Conservation (phyloP, 257 asterid species). For the Fraxinus pennsylvanica region DNA sequence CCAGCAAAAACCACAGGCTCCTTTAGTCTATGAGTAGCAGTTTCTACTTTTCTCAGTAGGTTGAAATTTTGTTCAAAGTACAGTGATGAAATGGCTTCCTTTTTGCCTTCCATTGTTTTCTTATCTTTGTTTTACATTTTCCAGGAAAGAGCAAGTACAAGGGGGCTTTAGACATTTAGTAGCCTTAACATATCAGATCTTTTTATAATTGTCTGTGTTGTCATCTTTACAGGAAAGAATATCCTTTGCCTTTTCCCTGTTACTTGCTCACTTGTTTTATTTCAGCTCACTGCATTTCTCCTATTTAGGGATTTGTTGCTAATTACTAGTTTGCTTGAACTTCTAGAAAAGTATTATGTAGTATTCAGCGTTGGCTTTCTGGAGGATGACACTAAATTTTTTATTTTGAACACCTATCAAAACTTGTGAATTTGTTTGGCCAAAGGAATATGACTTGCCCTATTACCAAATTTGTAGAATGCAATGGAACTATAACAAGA, state of each 20-base stretch:
- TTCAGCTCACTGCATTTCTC: not conserved
- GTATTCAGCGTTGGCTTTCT: too few relatives aligned
- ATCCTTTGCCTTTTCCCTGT: not conserved
- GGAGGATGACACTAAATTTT: too few relatives aligned
- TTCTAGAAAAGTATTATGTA: not conserved
- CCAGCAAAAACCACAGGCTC: slow-evolving; percentile 30
- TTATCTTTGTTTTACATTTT: not conserved
- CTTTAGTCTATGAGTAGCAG: slow-evolving; percentile 20
- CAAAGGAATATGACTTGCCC: too few relatives aligned
- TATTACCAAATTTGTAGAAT: too few relatives aligned
- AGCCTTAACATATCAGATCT: not conserved
- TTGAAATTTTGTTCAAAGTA: slow-evolving; percentile 9
- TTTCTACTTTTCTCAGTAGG: not conserved
- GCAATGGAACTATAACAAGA: too few relatives aligned
- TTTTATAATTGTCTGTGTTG: not conserved
- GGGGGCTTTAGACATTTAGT: not conserved
- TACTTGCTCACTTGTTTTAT: not conserved
- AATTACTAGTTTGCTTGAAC: not conserved
- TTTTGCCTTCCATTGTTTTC: not conserved
- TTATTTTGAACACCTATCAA: too few relatives aligned
- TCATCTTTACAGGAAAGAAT: not conserved
- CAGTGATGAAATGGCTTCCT: not conserved
- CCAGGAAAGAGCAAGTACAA: not conserved
- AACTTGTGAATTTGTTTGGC: too few relatives aligned
- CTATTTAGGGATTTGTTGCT: too few relatives aligned